phyloP scores from a whole-genome alignment of 2,329 filamentous ascomycete genomes.

The Hymenoscyphus salicellus region DNA sequence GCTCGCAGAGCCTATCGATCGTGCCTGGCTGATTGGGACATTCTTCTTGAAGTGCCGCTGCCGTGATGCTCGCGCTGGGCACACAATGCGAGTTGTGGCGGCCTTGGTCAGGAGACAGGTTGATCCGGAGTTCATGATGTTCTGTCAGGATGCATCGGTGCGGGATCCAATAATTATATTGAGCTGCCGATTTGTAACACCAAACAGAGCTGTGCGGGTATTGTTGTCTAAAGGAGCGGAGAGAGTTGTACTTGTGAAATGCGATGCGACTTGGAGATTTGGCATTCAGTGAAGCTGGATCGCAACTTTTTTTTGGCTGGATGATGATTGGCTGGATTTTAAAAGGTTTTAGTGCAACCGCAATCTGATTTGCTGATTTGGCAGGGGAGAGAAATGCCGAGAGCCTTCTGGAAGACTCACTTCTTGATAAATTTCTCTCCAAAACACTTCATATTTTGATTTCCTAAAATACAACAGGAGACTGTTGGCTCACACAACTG shows the following conservation, averaged over 20 bases:
- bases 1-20: constrained; percentile 21
- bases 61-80: constrained; percentile 28
- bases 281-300: not conserved
- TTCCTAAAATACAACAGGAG: too few species aligned
- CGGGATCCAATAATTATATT: not conserved
- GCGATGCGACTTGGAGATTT: not conserved
- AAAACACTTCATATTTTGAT: too few species aligned
- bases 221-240: not conserved
- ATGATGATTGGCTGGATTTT: constrained; percentile 12
- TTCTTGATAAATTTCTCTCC: too few species aligned
- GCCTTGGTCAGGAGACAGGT: constrained; percentile 34
- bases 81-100: constrained; percentile 30
- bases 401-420: constrained; percentile 14
- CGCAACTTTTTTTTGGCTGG: constrained; percentile 10
- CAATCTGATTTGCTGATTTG: not conserved
- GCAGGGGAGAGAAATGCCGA: constrained; percentile 10
- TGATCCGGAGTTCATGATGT: constrained; percentile 34
- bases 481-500: too few species aligned
- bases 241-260: not conserved
- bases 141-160: constrained; percentile 8
- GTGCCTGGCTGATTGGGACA: constrained; percentile 22
- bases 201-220: not conserved
- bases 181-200: not conserved
- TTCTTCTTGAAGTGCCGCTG: constrained; percentile 22
- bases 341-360: not conserved